Percentiles rank a stretch among this genome's conserved stretches.
Conservation (phyloP, 768 basidiomycete genomes). For the Chalciporus piperatus region DNA sequence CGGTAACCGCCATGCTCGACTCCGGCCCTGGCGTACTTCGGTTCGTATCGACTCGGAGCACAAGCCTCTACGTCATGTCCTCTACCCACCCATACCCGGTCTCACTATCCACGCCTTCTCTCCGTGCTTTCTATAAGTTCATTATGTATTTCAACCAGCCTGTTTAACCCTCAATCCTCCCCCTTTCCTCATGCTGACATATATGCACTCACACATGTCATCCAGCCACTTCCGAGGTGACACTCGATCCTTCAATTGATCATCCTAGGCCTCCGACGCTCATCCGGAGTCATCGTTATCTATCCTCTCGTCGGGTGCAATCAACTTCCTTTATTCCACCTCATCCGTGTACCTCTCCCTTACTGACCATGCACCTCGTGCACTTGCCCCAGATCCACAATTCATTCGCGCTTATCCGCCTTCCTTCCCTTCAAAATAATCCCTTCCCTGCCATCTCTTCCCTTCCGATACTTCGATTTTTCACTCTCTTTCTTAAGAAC, state of each 20-base stretch:
- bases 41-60: too few species aligned
- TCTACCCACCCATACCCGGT: constrained; percentile 10
- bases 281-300: too few species aligned
- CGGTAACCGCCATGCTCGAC: not conserved
- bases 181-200: not conserved
- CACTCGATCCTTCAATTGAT: not conserved
- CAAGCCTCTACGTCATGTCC: constrained; percentile 14
- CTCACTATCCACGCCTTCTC: constrained; percentile 9
- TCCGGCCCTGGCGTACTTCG: not conserved
- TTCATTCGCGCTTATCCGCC: too few species aligned
- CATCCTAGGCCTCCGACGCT: not conserved
- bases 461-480: too few species aligned
- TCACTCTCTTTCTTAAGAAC: not conserved
- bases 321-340: not conserved
- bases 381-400: not conserved
- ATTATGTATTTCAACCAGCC: constrained; percentile 10
- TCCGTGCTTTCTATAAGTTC: constrained; percentile 9
- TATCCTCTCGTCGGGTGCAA: not conserved
- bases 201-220: not conserved
- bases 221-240: constrained; percentile 3
- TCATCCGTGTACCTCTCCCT: too few species aligned
- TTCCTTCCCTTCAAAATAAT: not conserved
- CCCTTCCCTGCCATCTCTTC: too few species aligned
- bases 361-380: not conserved
- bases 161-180: not conserved